Percentiles rank a stretch among this genome's conserved stretches.
These are phyloP conservation scores for Aquilaria malaccensis DNA, from an alignment of 345 rosid genomes.

Conservation along the genomic window DNA sequence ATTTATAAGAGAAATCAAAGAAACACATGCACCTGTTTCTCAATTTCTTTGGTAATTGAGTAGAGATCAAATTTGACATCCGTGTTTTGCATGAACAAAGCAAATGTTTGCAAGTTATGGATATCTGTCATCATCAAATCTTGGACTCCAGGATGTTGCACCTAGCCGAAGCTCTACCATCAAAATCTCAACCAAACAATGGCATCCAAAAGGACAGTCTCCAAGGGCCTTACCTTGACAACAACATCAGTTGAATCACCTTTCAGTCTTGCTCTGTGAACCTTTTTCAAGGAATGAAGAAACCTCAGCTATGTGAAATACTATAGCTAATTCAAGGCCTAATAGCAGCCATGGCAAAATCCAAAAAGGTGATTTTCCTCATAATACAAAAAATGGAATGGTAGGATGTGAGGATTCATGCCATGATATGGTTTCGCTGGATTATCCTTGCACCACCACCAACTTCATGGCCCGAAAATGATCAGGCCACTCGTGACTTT, in stretches of 20 bases:
- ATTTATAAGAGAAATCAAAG: not conserved
- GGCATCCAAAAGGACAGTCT: constrained; percentile 10
- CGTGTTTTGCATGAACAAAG: constrained; percentile 82
- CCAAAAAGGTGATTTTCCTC: no score
- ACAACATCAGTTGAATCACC: constrained; percentile 68
- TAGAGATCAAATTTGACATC: constrained; percentile 82
- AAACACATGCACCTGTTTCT: constrained; percentile 61
- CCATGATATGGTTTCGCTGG: no score
- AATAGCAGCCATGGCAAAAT: no score
- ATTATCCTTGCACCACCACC: no score
- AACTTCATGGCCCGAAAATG: no score
- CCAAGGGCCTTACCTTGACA: constrained; percentile 62
- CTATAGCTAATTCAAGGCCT: no score
- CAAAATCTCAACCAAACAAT: constrained; percentile 12
- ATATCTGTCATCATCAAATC: constrained; percentile 95
- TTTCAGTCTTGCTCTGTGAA: constrained; percentile 78
- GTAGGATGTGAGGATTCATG: no score
- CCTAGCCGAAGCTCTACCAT: constrained; percentile 36
- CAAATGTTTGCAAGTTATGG: constrained; percentile 83
- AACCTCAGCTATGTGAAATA: no score
- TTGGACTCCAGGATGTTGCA: constrained; percentile 92
- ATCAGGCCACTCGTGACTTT: no score
- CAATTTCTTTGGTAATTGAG: constrained; percentile 88
- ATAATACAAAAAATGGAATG: no score
- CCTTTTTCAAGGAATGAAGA: constrained; percentile 30